Conservation (phyloP, 2,329 filamentous ascomycete genomes). For the Boeremia lycopersici region DNA sequence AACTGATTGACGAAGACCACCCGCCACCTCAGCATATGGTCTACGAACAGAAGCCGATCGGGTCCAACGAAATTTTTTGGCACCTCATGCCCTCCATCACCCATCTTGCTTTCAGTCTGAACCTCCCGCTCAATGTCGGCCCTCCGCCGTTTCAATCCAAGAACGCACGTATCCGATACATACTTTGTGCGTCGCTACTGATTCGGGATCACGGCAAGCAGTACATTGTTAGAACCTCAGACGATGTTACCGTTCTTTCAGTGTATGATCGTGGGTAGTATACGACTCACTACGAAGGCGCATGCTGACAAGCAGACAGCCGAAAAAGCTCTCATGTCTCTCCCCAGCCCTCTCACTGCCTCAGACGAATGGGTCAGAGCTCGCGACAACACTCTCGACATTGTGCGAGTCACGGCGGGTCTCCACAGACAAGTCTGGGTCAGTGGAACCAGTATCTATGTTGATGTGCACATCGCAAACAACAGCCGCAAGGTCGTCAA, state of each 20-base stretch:
- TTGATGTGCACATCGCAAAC: conserved; percentile 60
- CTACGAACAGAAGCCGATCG: conserved; percentile 49
- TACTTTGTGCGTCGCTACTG: conserved; percentile 55
- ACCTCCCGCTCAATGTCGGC: conserved; percentile 60
- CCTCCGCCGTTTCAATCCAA: conserved; percentile 61
- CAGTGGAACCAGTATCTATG: conserved; percentile 61
- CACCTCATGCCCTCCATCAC: conserved; percentile 55
- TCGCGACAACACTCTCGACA: conserved; percentile 50
- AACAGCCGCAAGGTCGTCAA: conserved; percentile 56
- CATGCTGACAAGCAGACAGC: conserved; percentile 40
- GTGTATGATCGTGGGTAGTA: conserved; percentile 59
- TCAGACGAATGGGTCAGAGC: conserved; percentile 55
- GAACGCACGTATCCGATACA: conserved; percentile 58
- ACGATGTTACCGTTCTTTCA: conserved; percentile 57
- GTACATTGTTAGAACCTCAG: conserved; percentile 57
- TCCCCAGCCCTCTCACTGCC: conserved; percentile 58
- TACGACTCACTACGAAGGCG: not conserved
- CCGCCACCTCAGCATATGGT: conserved; percentile 59
- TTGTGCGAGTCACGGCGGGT: conserved; percentile 57
- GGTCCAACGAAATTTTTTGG: conserved; percentile 53
- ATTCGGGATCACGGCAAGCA: conserved; percentile 56
- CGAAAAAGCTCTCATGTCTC: conserved; percentile 60
- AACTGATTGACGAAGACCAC: conserved; percentile 57
- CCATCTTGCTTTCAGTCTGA: conserved; percentile 58
- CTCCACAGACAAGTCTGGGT: conserved; percentile 65